Evolutionary conservation across 2,329 filamentous ascomycete genomes (phyloP).

Genomic region (Dichotomopilus funicola): DNA sequence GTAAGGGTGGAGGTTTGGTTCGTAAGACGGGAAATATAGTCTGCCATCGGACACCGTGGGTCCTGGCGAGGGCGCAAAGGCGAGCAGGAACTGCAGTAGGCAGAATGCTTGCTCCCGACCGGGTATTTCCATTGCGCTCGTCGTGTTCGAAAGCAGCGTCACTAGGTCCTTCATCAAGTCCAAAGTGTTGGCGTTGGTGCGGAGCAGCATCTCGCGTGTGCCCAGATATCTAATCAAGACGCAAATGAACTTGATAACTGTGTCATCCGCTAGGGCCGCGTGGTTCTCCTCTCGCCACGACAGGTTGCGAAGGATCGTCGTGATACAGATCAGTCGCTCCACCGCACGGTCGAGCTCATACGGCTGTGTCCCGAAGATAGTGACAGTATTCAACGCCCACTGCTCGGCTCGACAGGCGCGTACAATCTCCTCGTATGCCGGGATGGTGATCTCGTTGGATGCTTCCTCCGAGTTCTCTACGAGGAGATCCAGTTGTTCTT

Average conservation of each 20-base stretch:
- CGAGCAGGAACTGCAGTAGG: conserved; percentile 79
- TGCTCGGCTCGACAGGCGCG: conserved; percentile 71
- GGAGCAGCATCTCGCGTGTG: conserved; percentile 78
- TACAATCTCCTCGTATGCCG: conserved; percentile 80
- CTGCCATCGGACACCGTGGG: conserved; percentile 52
- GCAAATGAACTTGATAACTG: conserved; percentile 76
- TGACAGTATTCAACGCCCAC: conserved; percentile 63
- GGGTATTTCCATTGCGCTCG: conserved; percentile 71
- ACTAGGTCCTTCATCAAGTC: conserved; percentile 98
- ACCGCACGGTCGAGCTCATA: conserved; percentile 83
- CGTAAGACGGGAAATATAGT: conserved; percentile 74
- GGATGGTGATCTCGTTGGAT: conserved; percentile 76
- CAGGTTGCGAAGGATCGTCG: conserved; percentile 85
- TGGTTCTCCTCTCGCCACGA: conserved; percentile 80
- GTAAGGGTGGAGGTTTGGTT: conserved; percentile 76
- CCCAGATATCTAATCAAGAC: conserved; percentile 80
- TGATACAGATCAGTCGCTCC: conserved; percentile 82
- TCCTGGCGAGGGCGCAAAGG: conserved; percentile 76
- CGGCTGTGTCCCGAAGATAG: conserved; percentile 65
- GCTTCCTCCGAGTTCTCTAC: conserved; percentile 78
- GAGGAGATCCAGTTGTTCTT: conserved; percentile 79
- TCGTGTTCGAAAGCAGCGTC: conserved; percentile 82
- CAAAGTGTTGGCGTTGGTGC: conserved; percentile 74
- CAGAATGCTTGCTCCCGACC: conserved; percentile 81
- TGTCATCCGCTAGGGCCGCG: conserved; percentile 62